Conservation (phyloP, 2,329 filamentous ascomycete genomes). For the Cadophora sp. region DNA sequence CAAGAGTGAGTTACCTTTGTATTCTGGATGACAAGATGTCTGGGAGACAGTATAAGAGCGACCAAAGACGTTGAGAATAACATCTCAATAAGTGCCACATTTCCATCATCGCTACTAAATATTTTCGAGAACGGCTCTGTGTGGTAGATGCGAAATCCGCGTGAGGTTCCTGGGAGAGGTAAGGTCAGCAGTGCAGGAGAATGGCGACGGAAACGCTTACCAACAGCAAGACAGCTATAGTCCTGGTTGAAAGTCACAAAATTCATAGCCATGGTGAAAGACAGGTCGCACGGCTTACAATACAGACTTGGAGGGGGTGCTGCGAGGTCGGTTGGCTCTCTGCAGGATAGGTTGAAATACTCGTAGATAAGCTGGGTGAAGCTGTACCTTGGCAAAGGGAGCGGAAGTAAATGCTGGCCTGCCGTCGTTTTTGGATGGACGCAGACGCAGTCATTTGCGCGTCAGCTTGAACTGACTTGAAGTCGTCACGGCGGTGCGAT, state of each 20-base stretch:
- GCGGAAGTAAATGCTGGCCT: background rate
- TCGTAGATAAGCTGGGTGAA: background rate
- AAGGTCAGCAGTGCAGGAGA: constrained; percentile 5
- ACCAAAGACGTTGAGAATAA: constrained; percentile 97
- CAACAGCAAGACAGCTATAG: constrained; percentile 94
- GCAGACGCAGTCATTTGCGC: constrained; percentile 4
- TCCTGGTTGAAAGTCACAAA: constrained; percentile 99
- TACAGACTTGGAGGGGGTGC: background rate
- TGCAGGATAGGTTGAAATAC: background rate
- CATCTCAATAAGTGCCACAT: constrained; percentile 97
- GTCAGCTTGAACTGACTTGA: background rate
- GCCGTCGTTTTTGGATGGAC: background rate
- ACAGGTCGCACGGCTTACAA: constrained; percentile 2
- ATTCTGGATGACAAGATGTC: constrained; percentile 94
- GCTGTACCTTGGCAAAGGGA: background rate
- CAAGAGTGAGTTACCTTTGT: constrained; percentile 74
- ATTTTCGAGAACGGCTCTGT: constrained; percentile 96
- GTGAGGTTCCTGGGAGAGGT: constrained; percentile 75
- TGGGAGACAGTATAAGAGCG: constrained; percentile 88
- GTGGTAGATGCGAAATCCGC: constrained; percentile 94
- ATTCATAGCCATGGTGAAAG: constrained; percentile 77
- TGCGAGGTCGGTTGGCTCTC: background rate
- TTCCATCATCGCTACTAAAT: constrained; percentile 92
- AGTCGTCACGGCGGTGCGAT: background rate
- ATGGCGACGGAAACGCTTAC: constrained; percentile 56